Evolutionary conservation across 1,284 basidiomycete species (phyloP), one percentile per base, ranked within the genome.

Genomic region (Jaminaea rosea): DNA sequence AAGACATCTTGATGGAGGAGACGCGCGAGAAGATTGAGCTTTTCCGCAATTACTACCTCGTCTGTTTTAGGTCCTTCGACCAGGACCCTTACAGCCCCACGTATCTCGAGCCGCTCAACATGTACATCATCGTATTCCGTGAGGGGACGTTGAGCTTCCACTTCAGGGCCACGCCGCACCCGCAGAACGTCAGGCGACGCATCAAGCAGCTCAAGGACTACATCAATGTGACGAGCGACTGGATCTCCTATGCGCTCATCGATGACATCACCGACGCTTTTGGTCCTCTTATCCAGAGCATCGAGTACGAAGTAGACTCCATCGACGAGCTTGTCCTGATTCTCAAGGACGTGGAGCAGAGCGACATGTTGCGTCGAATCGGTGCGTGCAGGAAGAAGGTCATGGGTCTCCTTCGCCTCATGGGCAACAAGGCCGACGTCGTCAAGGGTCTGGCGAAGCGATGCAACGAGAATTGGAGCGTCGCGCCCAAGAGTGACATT

Each of bases 191-290:
- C 28, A 87, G 94, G 10, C 81, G 93, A 34, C 87, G 94, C 28
- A 99, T 99, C 75, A 97, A 97, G 78, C 94, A 98, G 75, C 85
- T 99, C 59, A 96, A 94, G 74, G 94, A 98, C 79, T 98, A 97
- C 77, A 98, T 99, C 76, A 87, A 83, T 59, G 94, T 98, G 63
- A 97, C 94, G 0, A 94, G 91, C 3, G 94, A 99, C 77, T 99
- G 94, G 94, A 98, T 99, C 65, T 97, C 92, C 11, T 99, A 99
- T 69, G 94, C 94, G 15, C 83, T 99, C 55, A 98, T 99, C 72
- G 94, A 99, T 77, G 94, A 99, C 77, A 98, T 99, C 72, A 98
- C 94, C 50, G 94, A 99, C 75, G 93, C 92, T 3, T 99, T 99
- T 75, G 94, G 93, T 1, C 94, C 94, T 13, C 81, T 99, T 50